Percentiles rank a stretch among this genome's conserved stretches.
phyloP scores from a whole-genome alignment of 495 filamentous ascomycete genomes.

The Trichoderma reesei region DNA sequence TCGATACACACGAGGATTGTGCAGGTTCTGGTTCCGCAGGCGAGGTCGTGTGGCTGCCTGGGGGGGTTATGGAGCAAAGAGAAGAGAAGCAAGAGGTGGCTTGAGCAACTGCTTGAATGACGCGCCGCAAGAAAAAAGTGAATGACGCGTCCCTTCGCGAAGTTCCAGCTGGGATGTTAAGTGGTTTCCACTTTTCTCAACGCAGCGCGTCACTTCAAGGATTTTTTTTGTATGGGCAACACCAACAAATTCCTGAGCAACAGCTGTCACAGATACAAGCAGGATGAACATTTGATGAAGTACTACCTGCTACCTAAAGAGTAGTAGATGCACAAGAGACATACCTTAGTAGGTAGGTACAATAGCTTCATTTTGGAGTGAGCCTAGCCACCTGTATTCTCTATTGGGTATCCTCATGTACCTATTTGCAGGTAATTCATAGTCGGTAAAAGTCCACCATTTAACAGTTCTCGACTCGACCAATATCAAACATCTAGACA shows the following conservation, averaged over 20 bases:
- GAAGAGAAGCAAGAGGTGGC: slow-evolving; percentile 6
- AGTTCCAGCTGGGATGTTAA: not conserved
- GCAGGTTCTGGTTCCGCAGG: not conserved
- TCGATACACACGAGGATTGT: too few species aligned
- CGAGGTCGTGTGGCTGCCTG: slow-evolving; percentile 2
- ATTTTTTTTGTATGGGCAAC: too few species aligned
- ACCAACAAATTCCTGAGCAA: too few species aligned
- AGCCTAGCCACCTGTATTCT: too few species aligned
- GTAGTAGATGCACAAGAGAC: too few species aligned
- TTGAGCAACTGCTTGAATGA: slow-evolving; percentile 13
- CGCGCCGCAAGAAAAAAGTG: slow-evolving; percentile 12
- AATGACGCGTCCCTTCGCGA: slow-evolving; percentile 8
- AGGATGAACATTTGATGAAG: too few species aligned
- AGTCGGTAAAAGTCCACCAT: not conserved
- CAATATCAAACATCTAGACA: too few species aligned
- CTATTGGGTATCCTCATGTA: not conserved
- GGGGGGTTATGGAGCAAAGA: not conserved
- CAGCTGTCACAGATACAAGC: too few species aligned
- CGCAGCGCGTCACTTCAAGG: not conserved
- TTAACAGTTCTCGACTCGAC: too few species aligned
- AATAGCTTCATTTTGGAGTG: too few species aligned
- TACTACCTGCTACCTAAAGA: too few species aligned
- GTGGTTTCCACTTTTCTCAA: slow-evolving; percentile 2
- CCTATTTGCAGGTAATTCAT: not conserved
- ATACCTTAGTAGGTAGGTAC: too few species aligned